Evolutionary conservation across 495 filamentous ascomycete genomes (phyloP).

Genomic region (Lasiosphaeria miniovina): DNA sequence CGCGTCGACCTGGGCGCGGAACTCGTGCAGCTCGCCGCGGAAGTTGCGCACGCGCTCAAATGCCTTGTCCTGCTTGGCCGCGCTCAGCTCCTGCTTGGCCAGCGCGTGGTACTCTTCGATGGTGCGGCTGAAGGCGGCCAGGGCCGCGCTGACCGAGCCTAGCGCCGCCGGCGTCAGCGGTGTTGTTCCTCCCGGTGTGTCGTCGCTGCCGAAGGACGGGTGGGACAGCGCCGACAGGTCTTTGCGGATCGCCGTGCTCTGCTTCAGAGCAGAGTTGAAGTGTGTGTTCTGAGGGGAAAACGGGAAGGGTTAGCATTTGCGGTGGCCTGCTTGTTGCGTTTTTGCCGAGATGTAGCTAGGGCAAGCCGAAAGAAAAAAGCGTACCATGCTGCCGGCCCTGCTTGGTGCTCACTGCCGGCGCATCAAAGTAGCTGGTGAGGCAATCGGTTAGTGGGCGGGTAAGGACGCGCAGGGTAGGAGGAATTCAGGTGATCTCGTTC

Average conservation of each 20-base stretch:
- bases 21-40: constrained; percentile 74
- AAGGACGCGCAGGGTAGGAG: too few relatives aligned
- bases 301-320: constrained; percentile 4
- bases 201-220: constrained; percentile 55
- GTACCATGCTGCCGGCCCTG: too few relatives aligned
- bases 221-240: constrained; percentile 75
- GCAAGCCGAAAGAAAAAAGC: too few relatives aligned
- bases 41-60: constrained; percentile 82
- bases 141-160: constrained; percentile 63
- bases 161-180: constrained; percentile 42
- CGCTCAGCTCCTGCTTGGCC: constrained; percentile 81
- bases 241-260: constrained; percentile 80
- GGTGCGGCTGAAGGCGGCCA: constrained; percentile 85
- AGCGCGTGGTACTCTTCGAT: constrained; percentile 88
- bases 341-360: too few relatives aligned
- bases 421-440: too few relatives aligned
- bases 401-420: too few relatives aligned
- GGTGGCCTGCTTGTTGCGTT: background rate
- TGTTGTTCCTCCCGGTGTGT: constrained; percentile 37
- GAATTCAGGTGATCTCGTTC: background rate
- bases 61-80: constrained; percentile 87
- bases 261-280: constrained; percentile 94
- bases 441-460: too few relatives aligned
- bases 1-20: constrained; percentile 68
- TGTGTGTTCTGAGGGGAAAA: constrained; percentile 64